Conservation (phyloP, 169 alveolate species). For the Theileria annulata region DNA sequence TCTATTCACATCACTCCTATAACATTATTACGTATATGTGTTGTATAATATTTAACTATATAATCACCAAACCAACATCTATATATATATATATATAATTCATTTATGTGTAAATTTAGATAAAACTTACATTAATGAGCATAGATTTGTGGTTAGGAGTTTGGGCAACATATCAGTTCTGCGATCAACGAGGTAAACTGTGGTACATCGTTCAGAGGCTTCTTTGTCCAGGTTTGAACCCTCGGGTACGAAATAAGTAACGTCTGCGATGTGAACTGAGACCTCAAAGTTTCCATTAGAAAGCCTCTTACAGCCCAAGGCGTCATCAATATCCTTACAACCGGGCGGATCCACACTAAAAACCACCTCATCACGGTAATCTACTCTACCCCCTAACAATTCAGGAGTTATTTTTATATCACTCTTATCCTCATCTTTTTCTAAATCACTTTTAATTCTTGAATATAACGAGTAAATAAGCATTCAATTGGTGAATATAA, state of each 20-base stretch:
- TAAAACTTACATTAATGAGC: constrained; percentile 84
- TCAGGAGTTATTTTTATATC: constrained; percentile 36
- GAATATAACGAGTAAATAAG: constrained; percentile 84
- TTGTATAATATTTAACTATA: constrained; percentile 35
- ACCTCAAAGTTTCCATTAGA: constrained; percentile 77
- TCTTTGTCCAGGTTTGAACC: constrained; percentile 95
- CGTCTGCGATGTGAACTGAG: constrained; percentile 99
- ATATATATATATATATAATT: constrained; percentile 11
- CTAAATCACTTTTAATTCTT: constrained; percentile 87
- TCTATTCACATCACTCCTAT: constrained; percentile 80
- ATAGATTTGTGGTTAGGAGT: constrained; percentile 92
- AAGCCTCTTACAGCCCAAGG: constrained; percentile 86
- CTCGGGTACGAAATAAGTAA: constrained; percentile 95
- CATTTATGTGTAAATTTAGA: neutral
- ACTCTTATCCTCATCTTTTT: constrained; percentile 85
- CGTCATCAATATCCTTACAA: constrained; percentile 98
- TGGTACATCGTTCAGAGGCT: constrained; percentile 96
- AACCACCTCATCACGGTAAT: constrained; percentile 83
- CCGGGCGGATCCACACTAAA: constrained; percentile 99
- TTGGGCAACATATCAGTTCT: constrained; percentile 99
- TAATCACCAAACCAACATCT: neutral
- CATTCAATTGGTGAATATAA: constrained; percentile 51
- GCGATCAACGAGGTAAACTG: constrained; percentile 96
- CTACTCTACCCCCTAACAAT: constrained; percentile 65
- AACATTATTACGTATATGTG: neutral